Conservation (phyloP, 768 basidiomycete species). For the Collybia mongolica region DNA sequence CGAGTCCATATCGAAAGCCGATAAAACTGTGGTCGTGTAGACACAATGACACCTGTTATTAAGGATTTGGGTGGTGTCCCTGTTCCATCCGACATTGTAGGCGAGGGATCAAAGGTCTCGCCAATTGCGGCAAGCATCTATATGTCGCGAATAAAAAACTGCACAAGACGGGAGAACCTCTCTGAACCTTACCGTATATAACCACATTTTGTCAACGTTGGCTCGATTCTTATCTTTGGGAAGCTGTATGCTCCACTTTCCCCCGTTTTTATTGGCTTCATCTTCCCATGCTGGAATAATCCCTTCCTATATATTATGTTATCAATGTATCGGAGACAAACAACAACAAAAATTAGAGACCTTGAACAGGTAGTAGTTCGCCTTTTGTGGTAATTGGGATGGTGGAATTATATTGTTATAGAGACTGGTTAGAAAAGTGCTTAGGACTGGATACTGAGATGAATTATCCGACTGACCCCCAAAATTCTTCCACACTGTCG, state of each 20-base stretch:
- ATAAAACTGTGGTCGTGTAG: conserved; percentile 92
- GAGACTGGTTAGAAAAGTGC: conserved; percentile 45
- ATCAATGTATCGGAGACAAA: conserved; percentile 1
- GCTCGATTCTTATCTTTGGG: conserved; percentile 90
- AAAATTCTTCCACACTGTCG: conserved; percentile 98
- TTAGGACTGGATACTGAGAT: conserved; percentile 11
- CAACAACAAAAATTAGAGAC: conserved; percentile 35
- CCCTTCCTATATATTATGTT: conserved; percentile 58
- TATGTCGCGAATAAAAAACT: conserved; percentile 5
- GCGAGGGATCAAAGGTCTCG: conserved; percentile 93
- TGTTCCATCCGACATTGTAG: conserved; percentile 47
- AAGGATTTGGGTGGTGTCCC: conserved; percentile 51
- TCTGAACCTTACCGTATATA: conserved; percentile 74
- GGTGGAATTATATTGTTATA: conserved; percentile 99
- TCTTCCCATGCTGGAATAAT: conserved; percentile 99
- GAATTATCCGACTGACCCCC: conserved; percentile 67
- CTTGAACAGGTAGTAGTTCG: conserved; percentile 99
- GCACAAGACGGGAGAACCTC: neutral
- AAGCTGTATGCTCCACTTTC: conserved; percentile 98
- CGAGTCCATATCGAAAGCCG: conserved; percentile 98
- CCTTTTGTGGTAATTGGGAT: conserved; percentile 88
- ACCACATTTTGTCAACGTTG: conserved; percentile 94
- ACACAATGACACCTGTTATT: conserved; percentile 94
- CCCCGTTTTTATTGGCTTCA: conserved; percentile 93
- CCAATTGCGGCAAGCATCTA: conserved; percentile 99